Evolutionary conservation across 2,329 filamentous ascomycete species (phyloP).

Genomic region (Pseudocercospora eumusae): DNA sequence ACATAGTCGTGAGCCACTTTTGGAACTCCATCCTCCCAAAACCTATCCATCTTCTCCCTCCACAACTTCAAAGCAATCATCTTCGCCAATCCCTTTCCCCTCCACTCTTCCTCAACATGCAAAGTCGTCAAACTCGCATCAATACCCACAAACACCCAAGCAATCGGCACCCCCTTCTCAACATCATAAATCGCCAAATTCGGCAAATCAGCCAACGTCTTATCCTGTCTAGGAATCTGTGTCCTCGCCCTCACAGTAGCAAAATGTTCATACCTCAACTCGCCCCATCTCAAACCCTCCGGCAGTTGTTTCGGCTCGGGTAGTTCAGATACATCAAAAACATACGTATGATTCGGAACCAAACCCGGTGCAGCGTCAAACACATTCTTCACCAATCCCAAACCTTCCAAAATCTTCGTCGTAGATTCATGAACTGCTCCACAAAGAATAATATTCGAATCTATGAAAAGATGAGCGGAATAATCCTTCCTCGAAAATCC

Average conservation of each 20-base stretch:
- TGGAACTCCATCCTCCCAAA: slow-evolving; percentile 42
- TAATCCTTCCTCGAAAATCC: slow-evolving; percentile 29
- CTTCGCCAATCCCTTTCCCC: slow-evolving; percentile 65
- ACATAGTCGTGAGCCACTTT: slow-evolving; percentile 66
- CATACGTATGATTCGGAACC: slow-evolving; percentile 33
- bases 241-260: slow-evolving; percentile 58
- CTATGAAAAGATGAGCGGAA: slow-evolving; percentile 23
- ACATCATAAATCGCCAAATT: slow-evolving; percentile 39
- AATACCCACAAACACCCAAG: slow-evolving; percentile 65
- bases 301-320: slow-evolving; percentile 40
- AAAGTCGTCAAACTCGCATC: slow-evolving; percentile 64
- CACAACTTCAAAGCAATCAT: slow-evolving; percentile 61
- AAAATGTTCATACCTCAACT: slow-evolving; percentile 56
- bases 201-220: slow-evolving; percentile 46
- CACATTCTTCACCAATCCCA: slow-evolving; percentile 28
- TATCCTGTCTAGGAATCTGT: slow-evolving; percentile 58
- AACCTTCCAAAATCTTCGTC: slow-evolving; percentile 23
- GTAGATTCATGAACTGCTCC: slow-evolving; percentile 38
- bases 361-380: slow-evolving; percentile 20
- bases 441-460: slow-evolving; percentile 33
- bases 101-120: slow-evolving; percentile 61
- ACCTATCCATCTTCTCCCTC: slow-evolving; percentile 49
- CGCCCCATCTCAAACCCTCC: slow-evolving; percentile 58
- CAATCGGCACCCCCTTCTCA: slow-evolving; percentile 55
- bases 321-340: slow-evolving; percentile 30